These are phyloP conservation scores for Naganishia vaughanmartiniae DNA, from an alignment of 768 basidiomycete species.

Conservation along the genomic window DNA sequence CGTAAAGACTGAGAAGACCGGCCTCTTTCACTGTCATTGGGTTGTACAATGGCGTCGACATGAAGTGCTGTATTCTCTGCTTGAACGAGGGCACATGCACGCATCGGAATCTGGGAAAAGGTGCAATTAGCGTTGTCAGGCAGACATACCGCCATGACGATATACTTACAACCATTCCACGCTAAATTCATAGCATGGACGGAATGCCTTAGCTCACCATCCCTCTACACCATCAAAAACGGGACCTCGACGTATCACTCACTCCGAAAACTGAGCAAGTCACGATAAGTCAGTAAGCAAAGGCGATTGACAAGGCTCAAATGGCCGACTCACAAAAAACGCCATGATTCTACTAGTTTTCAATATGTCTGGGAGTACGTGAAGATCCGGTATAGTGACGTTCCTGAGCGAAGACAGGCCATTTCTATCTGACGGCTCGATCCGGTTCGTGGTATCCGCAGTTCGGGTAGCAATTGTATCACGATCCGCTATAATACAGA, in stretches of 20 bases:
- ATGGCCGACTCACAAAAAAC: constrained; percentile 1
- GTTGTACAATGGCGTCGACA: background rate
- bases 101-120: background rate
- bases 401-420: background rate
- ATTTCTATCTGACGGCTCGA: background rate
- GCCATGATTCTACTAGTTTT: background rate
- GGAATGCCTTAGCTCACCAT: background rate
- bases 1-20: background rate
- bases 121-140: background rate
- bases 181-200: background rate
- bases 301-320: background rate
- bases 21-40: background rate
- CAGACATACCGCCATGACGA: background rate
- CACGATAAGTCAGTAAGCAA: background rate
- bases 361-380: background rate
- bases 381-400: background rate
- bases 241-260: background rate
- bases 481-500: background rate
- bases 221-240: background rate
- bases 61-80: background rate
- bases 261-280: background rate
- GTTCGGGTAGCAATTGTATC: background rate
- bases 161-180: constrained; percentile 15
- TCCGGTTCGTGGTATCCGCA: background rate
- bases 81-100: background rate